Base-by-base conservation (phyloP, 345 rosid species). In the Eucalyptus leucophloia region DNA sequence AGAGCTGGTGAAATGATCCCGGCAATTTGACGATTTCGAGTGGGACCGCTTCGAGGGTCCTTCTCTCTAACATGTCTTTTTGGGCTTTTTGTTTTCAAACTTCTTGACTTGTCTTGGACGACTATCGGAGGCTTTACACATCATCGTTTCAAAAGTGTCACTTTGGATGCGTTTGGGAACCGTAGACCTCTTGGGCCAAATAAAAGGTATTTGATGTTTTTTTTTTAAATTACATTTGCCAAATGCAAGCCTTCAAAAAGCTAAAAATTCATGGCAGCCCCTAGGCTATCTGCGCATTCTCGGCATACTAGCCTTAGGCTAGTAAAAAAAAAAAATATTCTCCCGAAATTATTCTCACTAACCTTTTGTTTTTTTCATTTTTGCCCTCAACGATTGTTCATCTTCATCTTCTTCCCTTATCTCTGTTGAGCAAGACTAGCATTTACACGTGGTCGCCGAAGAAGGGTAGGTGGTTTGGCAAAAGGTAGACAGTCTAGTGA, bases 361-460 rank as follows among this genome's bases (percentile, higher is more conserved):
- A 19, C 26, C 58, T 53, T 3, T 53, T 19, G 2, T 53, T 53
- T 53, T 51, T 19, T 53, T 19, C 0, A 0, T 2, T 4, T 53
- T 53, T 19, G 26, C 11, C 26, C 11, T 53, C 1, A 0, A 8
- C 2, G 11, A 19, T 53, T 53, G 58, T 19, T 53, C 26, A 8
- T 53, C 56, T 53, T 53, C 56, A 53, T 53, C 26, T 53, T 53
- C 58, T 53, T 53, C 58, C 24, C 58, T 53, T 1, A 19, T 19
- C 58, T 19, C 4, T 19, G 10, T 53, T 53, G 24, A 53, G 8
- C 2, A 7, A 8, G 58, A 19, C 58, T 1, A 8, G 5, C 58
- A 53, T 53, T 53, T 53, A 11, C 2, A 0, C 0, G 1, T 53
- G 24, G 1, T 53, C 5, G 0, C 0, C 5, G 5, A 0, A 53